phyloP scores from a whole-genome alignment of 805 yeast genomes.

The Saturnispora ahearnii region DNA sequence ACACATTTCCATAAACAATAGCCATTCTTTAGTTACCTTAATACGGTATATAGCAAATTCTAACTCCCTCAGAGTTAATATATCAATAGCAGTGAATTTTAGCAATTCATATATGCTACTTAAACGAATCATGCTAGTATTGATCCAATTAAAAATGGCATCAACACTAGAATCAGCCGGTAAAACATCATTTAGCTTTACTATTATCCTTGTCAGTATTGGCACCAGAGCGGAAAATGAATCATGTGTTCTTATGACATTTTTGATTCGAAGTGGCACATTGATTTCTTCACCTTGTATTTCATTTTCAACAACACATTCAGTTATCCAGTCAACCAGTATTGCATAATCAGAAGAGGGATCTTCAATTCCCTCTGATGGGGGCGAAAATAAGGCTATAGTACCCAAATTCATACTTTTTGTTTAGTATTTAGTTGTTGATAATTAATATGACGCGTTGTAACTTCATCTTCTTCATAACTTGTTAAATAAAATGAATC shows the following conservation, averaged over 20 bases:
- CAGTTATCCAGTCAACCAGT: slow-evolving; percentile 6
- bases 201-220: slow-evolving; percentile 7
- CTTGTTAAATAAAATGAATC: neutral
- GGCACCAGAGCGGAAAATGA: slow-evolving; percentile 10
- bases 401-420: neutral
- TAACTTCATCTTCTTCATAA: neutral
- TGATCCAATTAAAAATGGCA: slow-evolving; percentile 6
- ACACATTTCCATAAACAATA: neutral
- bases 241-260: slow-evolving; percentile 14
- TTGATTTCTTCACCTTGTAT: neutral
- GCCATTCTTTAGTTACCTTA: neutral
- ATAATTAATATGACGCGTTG: neutral
- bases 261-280: slow-evolving; percentile 8
- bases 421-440: neutral
- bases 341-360: neutral
- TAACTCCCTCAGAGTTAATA: slow-evolving; percentile 4
- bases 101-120: slow-evolving; percentile 5
- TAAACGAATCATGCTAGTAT: slow-evolving; percentile 5
- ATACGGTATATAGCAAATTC: slow-evolving; percentile 13
- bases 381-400: neutral
- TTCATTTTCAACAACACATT: neutral
- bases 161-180: neutral
- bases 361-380: neutral
- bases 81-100: slow-evolving; percentile 8
- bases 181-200: neutral